Percentiles rank a stretch among this genome's conserved stretches.
Evolutionary conservation across 352 stramenopile genomes (phyloP).

Genomic region (Achlya hypogyna): DNA sequence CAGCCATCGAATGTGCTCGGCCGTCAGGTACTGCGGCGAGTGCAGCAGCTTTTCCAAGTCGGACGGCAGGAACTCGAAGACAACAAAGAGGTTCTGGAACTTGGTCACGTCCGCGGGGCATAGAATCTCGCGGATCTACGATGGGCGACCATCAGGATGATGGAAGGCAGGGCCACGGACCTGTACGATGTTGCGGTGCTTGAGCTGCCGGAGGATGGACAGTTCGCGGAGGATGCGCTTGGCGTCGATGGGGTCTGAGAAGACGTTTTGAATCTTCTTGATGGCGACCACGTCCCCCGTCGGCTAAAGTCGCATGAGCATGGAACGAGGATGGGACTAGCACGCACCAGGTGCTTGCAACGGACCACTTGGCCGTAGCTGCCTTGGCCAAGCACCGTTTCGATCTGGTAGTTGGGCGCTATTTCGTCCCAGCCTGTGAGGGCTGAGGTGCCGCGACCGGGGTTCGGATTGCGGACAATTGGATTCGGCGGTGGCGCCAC

Average conservation of each 20-base stretch:
- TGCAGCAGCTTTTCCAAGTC: conserved; percentile 80
- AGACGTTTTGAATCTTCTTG: conserved; percentile 86
- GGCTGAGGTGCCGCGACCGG: not conserved
- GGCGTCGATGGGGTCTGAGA: conserved; percentile 78
- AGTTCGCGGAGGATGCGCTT: conserved; percentile 80
- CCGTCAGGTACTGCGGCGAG: conserved; percentile 76
- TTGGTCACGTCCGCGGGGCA: conserved; percentile 53
- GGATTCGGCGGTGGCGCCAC: not conserved
- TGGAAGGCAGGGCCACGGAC: not conserved
- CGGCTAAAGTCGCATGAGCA: conserved; percentile 24
- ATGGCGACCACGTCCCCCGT: conserved; percentile 83
- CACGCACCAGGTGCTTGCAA: conserved; percentile 69
- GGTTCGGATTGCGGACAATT: not conserved
- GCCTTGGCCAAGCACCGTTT: conserved; percentile 74
- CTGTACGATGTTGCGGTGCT: conserved; percentile 78
- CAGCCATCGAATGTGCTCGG: conserved; percentile 77
- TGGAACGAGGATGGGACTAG: not conserved
- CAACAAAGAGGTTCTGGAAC: conserved; percentile 79
- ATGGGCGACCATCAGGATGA: not conserved
- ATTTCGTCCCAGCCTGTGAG: conserved; percentile 78
- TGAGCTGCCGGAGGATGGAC: conserved; percentile 73
- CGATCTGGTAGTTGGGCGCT: conserved; percentile 73
- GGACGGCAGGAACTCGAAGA: conserved; percentile 79
- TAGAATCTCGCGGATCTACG: conserved; percentile 76
- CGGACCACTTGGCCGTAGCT: conserved; percentile 81